Percentiles rank a stretch among this genome's conserved stretches.
Conservation (phyloP, 805 yeast genomes). For the Hemisphaericaspora nanyangensis region DNA sequence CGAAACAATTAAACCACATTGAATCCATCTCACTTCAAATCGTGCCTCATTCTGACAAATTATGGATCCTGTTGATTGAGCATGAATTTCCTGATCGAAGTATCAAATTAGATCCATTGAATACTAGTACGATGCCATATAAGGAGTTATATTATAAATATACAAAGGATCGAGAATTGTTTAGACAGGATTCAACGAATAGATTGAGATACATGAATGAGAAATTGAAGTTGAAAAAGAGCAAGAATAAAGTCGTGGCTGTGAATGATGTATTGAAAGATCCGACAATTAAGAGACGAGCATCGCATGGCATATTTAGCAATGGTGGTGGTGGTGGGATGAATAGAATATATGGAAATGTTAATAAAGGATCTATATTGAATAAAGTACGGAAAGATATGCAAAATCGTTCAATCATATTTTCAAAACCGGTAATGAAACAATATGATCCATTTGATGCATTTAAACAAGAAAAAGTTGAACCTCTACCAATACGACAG, state of each 20-base stretch:
- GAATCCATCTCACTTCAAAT: conserved; percentile 44
- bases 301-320: too few relatives aligned
- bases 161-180: conserved; percentile 37
- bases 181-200: conserved; percentile 41
- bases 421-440: conserved; percentile 14
- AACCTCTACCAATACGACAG: neutral
- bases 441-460: conserved; percentile 23
- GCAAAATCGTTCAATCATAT: conserved; percentile 32
- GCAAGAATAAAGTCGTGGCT: conserved; percentile 36
- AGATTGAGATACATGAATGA: conserved; percentile 42
- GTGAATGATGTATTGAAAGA: conserved; percentile 22
- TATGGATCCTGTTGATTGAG: conserved; percentile 44
- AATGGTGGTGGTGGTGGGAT: conserved; percentile 8
- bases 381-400: conserved; percentile 34
- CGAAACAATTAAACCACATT: conserved; percentile 38
- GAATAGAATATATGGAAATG: conserved; percentile 8
- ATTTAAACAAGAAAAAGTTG: conserved; percentile 10
- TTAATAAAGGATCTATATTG: conserved; percentile 24
- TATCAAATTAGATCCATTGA: conserved; percentile 1
- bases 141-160: conserved; percentile 38
- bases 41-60: conserved; percentile 35
- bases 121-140: conserved; percentile 24
- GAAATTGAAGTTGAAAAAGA: conserved; percentile 34
- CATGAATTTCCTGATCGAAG: conserved; percentile 50
- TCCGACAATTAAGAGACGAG: conserved; percentile 21